phyloP scores from a whole-genome alignment of 768 basidiomycete species.

The Punctularia strigosozonata region DNA sequence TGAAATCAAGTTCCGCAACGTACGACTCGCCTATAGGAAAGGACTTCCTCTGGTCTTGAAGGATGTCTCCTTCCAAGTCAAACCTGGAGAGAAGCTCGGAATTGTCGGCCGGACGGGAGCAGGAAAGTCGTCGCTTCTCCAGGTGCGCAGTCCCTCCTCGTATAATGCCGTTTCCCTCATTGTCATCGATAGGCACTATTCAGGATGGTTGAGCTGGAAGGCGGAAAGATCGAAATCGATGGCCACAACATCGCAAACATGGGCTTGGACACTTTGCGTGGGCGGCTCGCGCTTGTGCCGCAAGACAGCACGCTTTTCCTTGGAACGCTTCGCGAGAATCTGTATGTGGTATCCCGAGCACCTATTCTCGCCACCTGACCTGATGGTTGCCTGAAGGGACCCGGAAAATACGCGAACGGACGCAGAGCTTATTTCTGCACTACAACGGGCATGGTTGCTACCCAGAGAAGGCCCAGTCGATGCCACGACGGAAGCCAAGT shows the following conservation, averaged over 20 bases:
- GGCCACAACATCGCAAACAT: constrained; percentile 38
- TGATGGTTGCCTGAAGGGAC: constrained; percentile 24
- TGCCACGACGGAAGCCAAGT: constrained; percentile 47
- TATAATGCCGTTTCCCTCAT: constrained; percentile 44
- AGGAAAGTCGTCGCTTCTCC: background rate
- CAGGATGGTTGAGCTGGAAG: constrained; percentile 46
- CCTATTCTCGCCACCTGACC: background rate
- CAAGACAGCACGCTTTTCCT: constrained; percentile 50
- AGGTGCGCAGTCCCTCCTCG: constrained; percentile 15
- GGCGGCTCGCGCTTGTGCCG: constrained; percentile 53
- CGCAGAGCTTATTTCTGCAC: constrained; percentile 47
- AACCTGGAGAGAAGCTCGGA: constrained; percentile 53
- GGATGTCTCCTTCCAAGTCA: constrained; percentile 41
- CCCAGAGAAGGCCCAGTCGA: constrained; percentile 34
- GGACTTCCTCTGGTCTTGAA: constrained; percentile 57
- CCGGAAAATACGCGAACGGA: constrained; percentile 42
- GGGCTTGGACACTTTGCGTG: constrained; percentile 42
- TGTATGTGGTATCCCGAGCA: constrained; percentile 15
- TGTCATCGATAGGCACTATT: constrained; percentile 51
- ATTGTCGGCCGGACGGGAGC: constrained; percentile 39
- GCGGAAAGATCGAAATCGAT: constrained; percentile 49
- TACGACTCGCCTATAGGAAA: constrained; percentile 45
- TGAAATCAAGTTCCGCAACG: constrained; percentile 40
- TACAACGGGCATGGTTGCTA: constrained; percentile 50
- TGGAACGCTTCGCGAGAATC: constrained; percentile 35